These are phyloP conservation scores for Dactylorhiza incarnata DNA, from an alignment of 106 monocot species.

Conservation along the genomic window DNA sequence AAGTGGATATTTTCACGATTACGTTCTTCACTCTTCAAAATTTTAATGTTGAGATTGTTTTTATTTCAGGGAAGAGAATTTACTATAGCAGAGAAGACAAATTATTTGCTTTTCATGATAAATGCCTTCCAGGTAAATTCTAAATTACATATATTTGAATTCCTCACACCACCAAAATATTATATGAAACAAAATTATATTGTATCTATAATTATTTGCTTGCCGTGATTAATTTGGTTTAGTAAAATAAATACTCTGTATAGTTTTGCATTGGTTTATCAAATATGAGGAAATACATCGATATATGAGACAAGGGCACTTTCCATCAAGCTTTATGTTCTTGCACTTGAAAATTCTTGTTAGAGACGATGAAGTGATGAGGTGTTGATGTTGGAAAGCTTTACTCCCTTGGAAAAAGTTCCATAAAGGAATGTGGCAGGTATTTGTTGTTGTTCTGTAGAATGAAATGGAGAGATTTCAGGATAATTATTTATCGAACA, in stretches of 20 bases:
- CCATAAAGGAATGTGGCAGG: not conserved
- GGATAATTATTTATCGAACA: not conserved
- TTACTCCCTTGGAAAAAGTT: not conserved
- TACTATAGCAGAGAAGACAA: conserved; percentile 88
- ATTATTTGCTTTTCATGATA: conserved; percentile 94
- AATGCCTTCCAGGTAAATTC: conserved; percentile 91
- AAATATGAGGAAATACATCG: not conserved
- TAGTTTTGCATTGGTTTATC: not conserved
- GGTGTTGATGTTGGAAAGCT: not conserved
- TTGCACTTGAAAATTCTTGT: not conserved
- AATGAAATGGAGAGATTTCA: not conserved
- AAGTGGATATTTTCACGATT: not conserved
- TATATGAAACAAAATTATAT: not conserved
- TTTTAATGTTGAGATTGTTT: conserved; percentile 2
- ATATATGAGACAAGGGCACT: not conserved
- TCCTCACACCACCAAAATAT: not conserved
- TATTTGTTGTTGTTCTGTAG: not conserved
- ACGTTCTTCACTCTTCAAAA: not conserved
- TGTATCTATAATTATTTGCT: not conserved
- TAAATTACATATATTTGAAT: not conserved
- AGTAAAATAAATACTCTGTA: not conserved
- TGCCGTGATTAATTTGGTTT: not conserved
- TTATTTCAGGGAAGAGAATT: conserved; percentile 55
- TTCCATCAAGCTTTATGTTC: not conserved
- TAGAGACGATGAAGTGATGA: not conserved